Percentiles rank a stretch among this genome's conserved stretches.
Evolutionary conservation across 345 rosid species (phyloP).

Genomic region (Gossypium sturtianum): DNA sequence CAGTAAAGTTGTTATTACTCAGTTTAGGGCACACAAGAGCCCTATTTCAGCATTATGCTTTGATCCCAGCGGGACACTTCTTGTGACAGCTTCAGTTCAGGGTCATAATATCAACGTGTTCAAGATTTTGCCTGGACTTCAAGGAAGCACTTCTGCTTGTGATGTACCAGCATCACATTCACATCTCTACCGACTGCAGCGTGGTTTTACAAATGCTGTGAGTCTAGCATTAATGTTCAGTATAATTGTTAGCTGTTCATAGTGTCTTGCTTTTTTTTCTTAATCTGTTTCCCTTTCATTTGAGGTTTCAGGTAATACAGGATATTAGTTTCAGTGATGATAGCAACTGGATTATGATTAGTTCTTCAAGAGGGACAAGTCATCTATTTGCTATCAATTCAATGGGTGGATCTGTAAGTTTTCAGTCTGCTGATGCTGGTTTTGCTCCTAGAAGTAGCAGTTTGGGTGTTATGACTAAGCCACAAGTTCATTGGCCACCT

Average conservation of each 20-base stretch:
- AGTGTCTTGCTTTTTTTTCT: not conserved
- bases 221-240: slow-evolving; percentile 19
- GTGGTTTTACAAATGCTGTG: slow-evolving; percentile 97
- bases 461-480: slow-evolving; percentile 24
- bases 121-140: slow-evolving; percentile 57
- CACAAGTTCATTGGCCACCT: slow-evolving; percentile 38
- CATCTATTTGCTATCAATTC: slow-evolving; percentile 84
- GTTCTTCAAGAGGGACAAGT: slow-evolving; percentile 93
- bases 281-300: not conserved
- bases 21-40: slow-evolving; percentile 91
- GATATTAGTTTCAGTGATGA: slow-evolving; percentile 89
- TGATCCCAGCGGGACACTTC: slow-evolving; percentile 85
- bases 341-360: slow-evolving; percentile 81
- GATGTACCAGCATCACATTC: slow-evolving; percentile 42
- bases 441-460: slow-evolving; percentile 28
- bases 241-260: not conserved
- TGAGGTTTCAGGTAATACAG: slow-evolving; percentile 70
- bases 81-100: slow-evolving; percentile 88
- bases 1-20: slow-evolving; percentile 58
- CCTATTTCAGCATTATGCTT: slow-evolving; percentile 88
- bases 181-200: slow-evolving; percentile 84
- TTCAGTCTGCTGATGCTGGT: slow-evolving; percentile 31
- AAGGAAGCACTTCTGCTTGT: slow-evolving; percentile 33
- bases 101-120: slow-evolving; percentile 92
- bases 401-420: slow-evolving; percentile 42